Evolutionary conservation across 805 yeast species (phyloP).

Genomic region (Myxozyma nipponensis): DNA sequence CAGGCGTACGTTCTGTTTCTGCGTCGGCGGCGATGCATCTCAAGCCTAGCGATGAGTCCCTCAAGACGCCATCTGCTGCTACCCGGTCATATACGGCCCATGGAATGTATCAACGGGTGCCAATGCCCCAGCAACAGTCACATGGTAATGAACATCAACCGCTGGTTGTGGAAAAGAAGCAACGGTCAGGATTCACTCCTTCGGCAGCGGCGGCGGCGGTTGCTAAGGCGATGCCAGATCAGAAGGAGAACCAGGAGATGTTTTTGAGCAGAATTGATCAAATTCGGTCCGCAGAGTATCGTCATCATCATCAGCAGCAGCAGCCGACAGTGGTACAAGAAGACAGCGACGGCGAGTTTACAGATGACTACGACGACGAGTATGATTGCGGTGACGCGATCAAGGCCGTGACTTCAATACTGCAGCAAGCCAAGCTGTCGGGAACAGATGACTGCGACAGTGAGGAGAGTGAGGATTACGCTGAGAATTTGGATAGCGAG

Average conservation of each 20-base stretch:
- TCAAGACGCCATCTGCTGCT: neutral
- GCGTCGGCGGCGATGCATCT: no score
- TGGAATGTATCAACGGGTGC: neutral
- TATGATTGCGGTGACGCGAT: conserved; percentile 1
- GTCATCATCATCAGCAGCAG: no score
- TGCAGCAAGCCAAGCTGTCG: conserved; percentile 2
- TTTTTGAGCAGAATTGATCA: neutral
- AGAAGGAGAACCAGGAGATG: neutral
- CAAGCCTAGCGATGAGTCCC: no score
- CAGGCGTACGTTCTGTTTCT: no score
- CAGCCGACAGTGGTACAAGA: no score
- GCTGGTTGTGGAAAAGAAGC: neutral
- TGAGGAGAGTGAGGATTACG: neutral
- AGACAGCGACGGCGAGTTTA: conserved; percentile 20
- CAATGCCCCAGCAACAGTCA: neutral
- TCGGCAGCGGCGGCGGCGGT: conserved; percentile 2
- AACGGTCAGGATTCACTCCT: conserved; percentile 1
- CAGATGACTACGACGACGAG: conserved; percentile 27
- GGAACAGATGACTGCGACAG: no score
- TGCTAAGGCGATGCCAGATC: neutral
- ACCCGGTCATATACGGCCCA: neutral
- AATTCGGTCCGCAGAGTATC: no score
- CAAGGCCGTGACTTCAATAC: neutral
- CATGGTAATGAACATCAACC: neutral
- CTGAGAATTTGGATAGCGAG: neutral